These are phyloP conservation scores for Nectriaceae sp. DNA, from an alignment of 2,329 filamentous ascomycete species.

Conservation along the genomic window DNA sequence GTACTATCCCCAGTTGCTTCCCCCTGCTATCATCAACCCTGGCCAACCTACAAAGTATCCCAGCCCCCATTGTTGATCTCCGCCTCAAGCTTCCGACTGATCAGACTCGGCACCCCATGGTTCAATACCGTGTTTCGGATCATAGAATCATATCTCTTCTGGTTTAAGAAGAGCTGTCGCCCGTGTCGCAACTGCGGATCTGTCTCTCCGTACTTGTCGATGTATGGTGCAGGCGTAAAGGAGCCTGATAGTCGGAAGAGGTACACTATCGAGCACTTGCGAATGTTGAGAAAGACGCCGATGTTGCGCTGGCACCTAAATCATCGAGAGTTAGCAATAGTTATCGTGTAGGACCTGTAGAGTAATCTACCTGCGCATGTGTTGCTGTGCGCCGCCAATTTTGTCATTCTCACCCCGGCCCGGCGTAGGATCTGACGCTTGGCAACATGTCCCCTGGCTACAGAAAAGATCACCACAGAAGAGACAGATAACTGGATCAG, in stretches of 20 bases:
- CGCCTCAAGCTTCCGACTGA: conserved; percentile 86
- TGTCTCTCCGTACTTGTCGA: conserved; percentile 94
- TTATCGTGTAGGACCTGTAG: neutral
- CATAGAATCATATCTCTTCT: conserved; percentile 89
- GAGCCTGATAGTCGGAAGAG: conserved; percentile 80
- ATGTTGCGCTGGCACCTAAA: conserved; percentile 82
- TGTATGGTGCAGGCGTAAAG: conserved; percentile 86
- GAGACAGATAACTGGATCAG: conserved; percentile 87
- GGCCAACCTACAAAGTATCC: conserved; percentile 65
- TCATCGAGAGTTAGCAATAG: conserved; percentile 6
- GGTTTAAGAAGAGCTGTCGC: conserved; percentile 88
- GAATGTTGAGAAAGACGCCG: conserved; percentile 94
- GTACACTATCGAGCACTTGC: conserved; percentile 91
- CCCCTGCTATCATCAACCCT: too few species aligned
- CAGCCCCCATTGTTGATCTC: conserved; percentile 98
- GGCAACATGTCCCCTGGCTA: conserved; percentile 89
- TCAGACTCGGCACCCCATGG: conserved; percentile 84
- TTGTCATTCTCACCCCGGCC: conserved; percentile 44
- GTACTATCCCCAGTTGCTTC: too few species aligned
- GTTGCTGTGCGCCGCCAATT: conserved; percentile 86
- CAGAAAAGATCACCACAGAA: conserved; percentile 98
- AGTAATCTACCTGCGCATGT: conserved; percentile 74
- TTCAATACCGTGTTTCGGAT: conserved; percentile 83
- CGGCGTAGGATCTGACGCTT: conserved; percentile 58
- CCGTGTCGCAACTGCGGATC: conserved; percentile 88